Percentiles rank a stretch among this genome's conserved stretches.
These are phyloP conservation scores for Tylopilus felleus DNA, from an alignment of 768 basidiomycete species.

Conservation along the genomic window DNA sequence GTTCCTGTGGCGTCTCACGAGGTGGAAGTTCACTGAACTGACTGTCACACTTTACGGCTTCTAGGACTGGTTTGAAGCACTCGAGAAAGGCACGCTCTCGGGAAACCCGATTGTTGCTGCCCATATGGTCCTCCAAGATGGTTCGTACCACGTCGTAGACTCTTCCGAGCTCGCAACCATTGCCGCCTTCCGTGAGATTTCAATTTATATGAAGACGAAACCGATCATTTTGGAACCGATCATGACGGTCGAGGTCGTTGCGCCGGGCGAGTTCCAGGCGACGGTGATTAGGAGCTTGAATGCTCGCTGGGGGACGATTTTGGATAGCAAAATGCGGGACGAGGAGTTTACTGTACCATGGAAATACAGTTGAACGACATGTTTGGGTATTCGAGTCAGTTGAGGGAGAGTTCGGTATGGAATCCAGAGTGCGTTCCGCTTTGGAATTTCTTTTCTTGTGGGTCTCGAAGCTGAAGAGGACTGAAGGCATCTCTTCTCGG, in stretches of 20 bases:
- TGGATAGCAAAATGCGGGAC: constrained; percentile 94
- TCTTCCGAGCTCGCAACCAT: constrained; percentile 91
- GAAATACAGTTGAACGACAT: constrained; percentile 97
- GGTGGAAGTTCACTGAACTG: background rate
- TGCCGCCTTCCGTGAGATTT: constrained; percentile 93
- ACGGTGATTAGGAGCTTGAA: constrained; percentile 93
- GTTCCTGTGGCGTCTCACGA: background rate
- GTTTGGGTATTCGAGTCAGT: constrained; percentile 94
- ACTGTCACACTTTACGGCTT: background rate
- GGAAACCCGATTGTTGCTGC: constrained; percentile 87
- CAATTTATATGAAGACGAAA: constrained; percentile 67
- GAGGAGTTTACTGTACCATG: constrained; percentile 93
- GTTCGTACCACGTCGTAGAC: constrained; percentile 90
- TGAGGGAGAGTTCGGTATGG: constrained; percentile 87
- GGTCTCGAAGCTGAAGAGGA: background rate
- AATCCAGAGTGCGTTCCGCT: constrained; percentile 57
- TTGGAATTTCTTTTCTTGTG: background rate
- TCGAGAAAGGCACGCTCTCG: constrained; percentile 85
- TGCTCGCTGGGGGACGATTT: constrained; percentile 86
- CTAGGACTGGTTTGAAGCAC: constrained; percentile 91
- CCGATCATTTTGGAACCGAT: constrained; percentile 94
- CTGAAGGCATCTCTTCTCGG: background rate
- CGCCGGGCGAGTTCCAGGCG: constrained; percentile 95
- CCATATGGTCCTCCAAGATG: constrained; percentile 86
- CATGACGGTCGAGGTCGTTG: constrained; percentile 97